Conservation (phyloP, 495 filamentous ascomycete genomes). For the Trypethelium eluteriae region DNA sequence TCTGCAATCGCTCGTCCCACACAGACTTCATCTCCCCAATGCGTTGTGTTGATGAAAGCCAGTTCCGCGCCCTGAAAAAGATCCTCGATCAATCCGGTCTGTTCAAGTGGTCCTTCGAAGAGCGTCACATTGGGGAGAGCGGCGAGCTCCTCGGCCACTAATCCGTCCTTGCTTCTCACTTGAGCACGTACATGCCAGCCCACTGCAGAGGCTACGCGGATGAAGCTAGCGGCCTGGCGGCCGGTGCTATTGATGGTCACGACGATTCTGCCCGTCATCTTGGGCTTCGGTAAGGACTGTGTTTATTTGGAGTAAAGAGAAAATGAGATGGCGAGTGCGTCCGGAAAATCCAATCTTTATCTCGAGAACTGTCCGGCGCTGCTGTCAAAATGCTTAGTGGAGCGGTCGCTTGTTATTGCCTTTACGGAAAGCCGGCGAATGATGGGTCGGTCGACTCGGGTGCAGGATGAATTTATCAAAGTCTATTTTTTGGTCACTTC, state of each 20-base stretch:
- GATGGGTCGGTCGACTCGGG: no score
- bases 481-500: no score
- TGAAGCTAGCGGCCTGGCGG: slow-evolving; percentile 86
- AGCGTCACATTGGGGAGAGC: slow-evolving; percentile 76
- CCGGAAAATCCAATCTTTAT: neutral
- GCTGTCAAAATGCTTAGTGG: no score
- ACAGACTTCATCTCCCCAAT: slow-evolving; percentile 85
- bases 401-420: no score
- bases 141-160: slow-evolving; percentile 75
- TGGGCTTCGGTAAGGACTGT: slow-evolving; percentile 19
- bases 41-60: slow-evolving; percentile 98
- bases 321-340: neutral
- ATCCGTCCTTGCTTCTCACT: slow-evolving; percentile 69
- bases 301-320: neutral
- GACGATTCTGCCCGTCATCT: slow-evolving; percentile 62
- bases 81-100: slow-evolving; percentile 58
- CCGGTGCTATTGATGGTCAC: slow-evolving; percentile 88
- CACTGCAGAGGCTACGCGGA: slow-evolving; percentile 83
- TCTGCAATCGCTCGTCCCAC: slow-evolving; percentile 83
- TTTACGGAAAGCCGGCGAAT: no score
- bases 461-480: no score
- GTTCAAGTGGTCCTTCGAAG: slow-evolving; percentile 72
- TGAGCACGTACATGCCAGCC: slow-evolving; percentile 88
- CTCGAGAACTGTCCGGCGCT: no score
- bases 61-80: slow-evolving; percentile 78